A percentile compares a stretch with the other conserved stretches of the same genome.
Evolutionary conservation across 306 rosid genomes (phyloP).

Genomic region (Rubus parviflorus): DNA sequence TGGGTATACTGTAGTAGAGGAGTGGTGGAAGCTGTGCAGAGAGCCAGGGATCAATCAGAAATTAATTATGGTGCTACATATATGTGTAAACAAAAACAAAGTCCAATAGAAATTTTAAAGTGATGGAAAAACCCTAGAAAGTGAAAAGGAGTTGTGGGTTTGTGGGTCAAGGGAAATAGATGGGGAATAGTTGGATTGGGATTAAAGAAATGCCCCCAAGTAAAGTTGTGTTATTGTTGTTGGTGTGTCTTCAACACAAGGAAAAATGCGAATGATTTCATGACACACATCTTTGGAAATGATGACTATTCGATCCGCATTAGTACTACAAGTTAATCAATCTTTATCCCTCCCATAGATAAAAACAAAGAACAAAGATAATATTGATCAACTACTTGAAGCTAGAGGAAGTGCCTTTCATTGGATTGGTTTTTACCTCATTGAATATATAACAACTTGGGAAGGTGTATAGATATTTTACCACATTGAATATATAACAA

Average conservation of each 20-base stretch:
- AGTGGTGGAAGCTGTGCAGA: slow-evolving; percentile 37
- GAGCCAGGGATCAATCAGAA: slow-evolving; percentile 10
- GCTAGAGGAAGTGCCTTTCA: not conserved
- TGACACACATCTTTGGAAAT: slow-evolving; percentile 12
- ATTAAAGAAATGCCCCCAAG: slow-evolving; percentile 44
- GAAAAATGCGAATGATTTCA: slow-evolving; percentile 27
- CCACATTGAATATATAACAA: not conserved
- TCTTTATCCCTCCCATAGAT: slow-evolving; percentile 3
- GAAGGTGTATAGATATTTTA: not conserved
- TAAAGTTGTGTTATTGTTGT: slow-evolving; percentile 16
- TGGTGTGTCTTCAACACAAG: slow-evolving; percentile 52
- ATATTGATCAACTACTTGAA: not conserved
- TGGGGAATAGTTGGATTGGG: slow-evolving; percentile 40
- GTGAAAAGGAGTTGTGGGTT: slow-evolving; percentile 30
- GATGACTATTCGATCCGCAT: slow-evolving; percentile 30
- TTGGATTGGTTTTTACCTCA: slow-evolving; percentile 4
- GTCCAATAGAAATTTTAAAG: slow-evolving; percentile 15
- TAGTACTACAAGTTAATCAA: not conserved
- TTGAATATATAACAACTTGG: not conserved
- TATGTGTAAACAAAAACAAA: slow-evolving; percentile 22
- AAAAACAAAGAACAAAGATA: not conserved
- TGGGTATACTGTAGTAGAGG: slow-evolving; percentile 41
- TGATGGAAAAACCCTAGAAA: slow-evolving; percentile 37
- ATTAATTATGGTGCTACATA: not conserved
- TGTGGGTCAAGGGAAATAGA: slow-evolving; percentile 51